Evolutionary conservation across 2,329 filamentous ascomycete genomes (phyloP).

Genomic region (Colletotrichum godetiae): DNA sequence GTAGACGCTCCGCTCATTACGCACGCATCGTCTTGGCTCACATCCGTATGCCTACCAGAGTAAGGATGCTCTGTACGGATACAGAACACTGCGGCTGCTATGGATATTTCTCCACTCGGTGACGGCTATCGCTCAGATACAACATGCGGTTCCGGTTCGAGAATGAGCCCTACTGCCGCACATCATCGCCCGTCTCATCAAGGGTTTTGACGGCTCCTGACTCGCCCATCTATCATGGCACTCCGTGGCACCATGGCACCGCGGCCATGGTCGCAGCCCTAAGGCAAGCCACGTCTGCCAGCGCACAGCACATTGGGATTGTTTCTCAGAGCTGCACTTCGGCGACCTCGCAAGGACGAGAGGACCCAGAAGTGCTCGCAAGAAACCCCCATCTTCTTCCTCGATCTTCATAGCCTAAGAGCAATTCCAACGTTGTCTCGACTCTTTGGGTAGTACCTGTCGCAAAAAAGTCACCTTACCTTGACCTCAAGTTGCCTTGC

Average conservation of each 20-base stretch:
- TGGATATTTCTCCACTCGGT: not conserved
- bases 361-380: slow-evolving; percentile 5
- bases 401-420: not conserved
- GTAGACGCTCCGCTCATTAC: slow-evolving; percentile 3
- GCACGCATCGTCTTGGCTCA: slow-evolving; percentile 19
- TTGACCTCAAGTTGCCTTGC: not conserved
- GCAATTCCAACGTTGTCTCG: not conserved
- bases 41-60: not conserved
- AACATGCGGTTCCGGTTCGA: not conserved
- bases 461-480: not conserved
- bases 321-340: not conserved
- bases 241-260: not conserved
- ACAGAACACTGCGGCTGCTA: not conserved
- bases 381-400: not conserved
- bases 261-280: slow-evolving; percentile 25
- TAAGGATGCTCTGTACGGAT: not conserved
- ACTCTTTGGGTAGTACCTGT: not conserved
- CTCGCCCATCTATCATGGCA: slow-evolving; percentile 7
- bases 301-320: slow-evolving; percentile 10
- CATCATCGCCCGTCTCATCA: slow-evolving; percentile 1
- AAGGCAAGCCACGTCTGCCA: slow-evolving; percentile 35
- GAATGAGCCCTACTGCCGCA: not conserved
- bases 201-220: slow-evolving; percentile 18
- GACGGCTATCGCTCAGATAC: not conserved
- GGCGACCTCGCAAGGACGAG: not conserved